Base-by-base conservation (phyloP, 345 rosid genomes). In the Fremontodendron californicum region DNA sequence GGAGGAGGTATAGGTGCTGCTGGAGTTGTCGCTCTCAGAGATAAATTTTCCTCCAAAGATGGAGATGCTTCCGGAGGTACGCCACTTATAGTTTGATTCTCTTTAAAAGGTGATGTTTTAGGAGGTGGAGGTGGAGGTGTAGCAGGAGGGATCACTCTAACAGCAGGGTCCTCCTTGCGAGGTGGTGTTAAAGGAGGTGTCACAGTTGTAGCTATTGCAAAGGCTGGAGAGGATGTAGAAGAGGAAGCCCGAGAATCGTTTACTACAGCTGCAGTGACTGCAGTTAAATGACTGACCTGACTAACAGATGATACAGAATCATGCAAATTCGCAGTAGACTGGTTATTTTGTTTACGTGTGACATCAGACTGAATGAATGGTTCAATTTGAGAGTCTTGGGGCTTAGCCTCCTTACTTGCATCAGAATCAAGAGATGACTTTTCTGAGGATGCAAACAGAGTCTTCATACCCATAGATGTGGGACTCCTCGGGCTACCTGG, bases 401-500 rank as follows among this genome's bases (percentile, higher is more conserved):
- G 72, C 62, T 54, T 66, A 45, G 77, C 67, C 62, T 45, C 64
- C 52, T 68, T 73, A 52, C 33, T 51, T 33, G 67, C 46, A 39
- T 66, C 71, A 40, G 49, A 40, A 66, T 40, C 71, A 40, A 81
- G 77, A 81, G 72, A 58, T 46, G 82, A 46, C 64, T 79, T 81
- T 63, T 77, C 70, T 55, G 82, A 78, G 66, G 72, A 70, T 12
- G 81, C 76, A 33, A 65, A 67, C 52, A 77, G 84, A 65, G 67
- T 77, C 81, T 89, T 86, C 40, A 83, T 75, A 80, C 60, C 70
- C 25, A 80, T 73, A 79, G 86, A 78, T 77, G 80, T 9, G 67
- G 85, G 79, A 52, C 78, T 71, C 71, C 83, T 77, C 57, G 74
- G 64, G 77, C 74, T 82, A 77, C 78, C 82, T 42, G 88, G 86